Conservation (phyloP, 2,329 filamentous ascomycete species). For the Phialemoniopsis sp. region DNA sequence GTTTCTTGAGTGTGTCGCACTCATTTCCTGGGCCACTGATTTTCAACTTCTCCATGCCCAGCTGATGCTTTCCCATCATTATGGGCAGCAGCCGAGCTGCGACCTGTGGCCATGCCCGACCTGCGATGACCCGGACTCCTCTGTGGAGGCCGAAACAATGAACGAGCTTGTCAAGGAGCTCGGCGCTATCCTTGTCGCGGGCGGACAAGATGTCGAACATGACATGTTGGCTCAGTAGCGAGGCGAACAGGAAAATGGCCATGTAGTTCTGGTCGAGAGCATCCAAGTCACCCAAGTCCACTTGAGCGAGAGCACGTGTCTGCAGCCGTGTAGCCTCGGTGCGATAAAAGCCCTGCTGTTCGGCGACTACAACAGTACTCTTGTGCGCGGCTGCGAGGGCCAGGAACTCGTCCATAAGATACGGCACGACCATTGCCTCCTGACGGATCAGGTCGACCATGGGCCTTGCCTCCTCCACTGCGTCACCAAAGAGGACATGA, state of each 20-base stretch:
- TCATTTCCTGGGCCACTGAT: too few species aligned
- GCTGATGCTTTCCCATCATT: too few species aligned
- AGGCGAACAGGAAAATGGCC: conserved; percentile 15
- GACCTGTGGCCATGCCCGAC: conserved; percentile 3
- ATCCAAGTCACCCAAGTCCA: conserved; percentile 6
- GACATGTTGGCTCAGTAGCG: conserved; percentile 15
- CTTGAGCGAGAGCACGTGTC: conserved; percentile 9
- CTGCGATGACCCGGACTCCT: conserved; percentile 11
- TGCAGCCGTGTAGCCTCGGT: conserved; percentile 14
- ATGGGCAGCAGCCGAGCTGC: neutral
- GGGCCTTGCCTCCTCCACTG: conserved; percentile 11
- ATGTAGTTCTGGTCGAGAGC: conserved; percentile 9
- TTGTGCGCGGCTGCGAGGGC: conserved; percentile 39
- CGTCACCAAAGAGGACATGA: conserved; percentile 8
- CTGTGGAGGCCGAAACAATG: conserved; percentile 11
- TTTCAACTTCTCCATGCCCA: too few species aligned
- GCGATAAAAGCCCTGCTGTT: conserved; percentile 4
- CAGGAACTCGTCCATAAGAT: conserved; percentile 41
- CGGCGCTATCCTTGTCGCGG: neutral
- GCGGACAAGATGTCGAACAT: conserved; percentile 13
- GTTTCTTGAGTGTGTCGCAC: neutral
- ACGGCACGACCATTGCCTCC: conserved; percentile 29
- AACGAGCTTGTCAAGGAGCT: conserved; percentile 10
- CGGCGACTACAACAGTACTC: conserved; percentile 18
- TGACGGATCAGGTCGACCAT: conserved; percentile 24